A percentile compares a stretch with the other conserved stretches of the same genome.
phyloP scores from a whole-genome alignment of 2,329 filamentous ascomycete genomes.

The Penicillium brasilianum region DNA sequence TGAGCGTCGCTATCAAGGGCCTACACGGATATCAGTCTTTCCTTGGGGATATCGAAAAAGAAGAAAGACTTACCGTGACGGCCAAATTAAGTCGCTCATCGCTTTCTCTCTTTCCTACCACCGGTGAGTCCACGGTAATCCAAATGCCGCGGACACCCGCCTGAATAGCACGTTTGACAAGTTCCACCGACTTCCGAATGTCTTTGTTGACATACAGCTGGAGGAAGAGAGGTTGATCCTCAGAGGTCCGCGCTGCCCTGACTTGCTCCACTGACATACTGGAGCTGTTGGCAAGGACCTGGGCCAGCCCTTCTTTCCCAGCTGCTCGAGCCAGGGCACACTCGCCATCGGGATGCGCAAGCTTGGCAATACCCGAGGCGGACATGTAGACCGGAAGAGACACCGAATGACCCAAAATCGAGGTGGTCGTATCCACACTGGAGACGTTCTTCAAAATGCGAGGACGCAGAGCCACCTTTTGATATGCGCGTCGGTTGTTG shows the following conservation, averaged over 20 bases:
- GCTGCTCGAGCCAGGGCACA: conserved; percentile 49
- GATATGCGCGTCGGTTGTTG: conserved; percentile 50
- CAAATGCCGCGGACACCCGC: conserved; percentile 36
- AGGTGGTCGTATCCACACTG: conserved; percentile 42
- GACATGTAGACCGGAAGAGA: conserved; percentile 50
- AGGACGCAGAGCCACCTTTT: conserved; percentile 55
- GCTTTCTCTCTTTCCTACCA: conserved; percentile 14
- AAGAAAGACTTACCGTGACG: conserved; percentile 25
- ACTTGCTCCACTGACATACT: conserved; percentile 50
- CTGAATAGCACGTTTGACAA: conserved; percentile 34
- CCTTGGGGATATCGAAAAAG: no score
- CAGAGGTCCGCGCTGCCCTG: conserved; percentile 29
- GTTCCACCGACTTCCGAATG: conserved; percentile 30
- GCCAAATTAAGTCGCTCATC: conserved; percentile 30
- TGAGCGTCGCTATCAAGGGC: conserved; percentile 17
- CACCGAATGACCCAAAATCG: conserved; percentile 39
- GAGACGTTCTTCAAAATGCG: conserved; percentile 51
- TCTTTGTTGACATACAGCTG: conserved; percentile 49
- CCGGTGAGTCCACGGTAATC: conserved; percentile 11
- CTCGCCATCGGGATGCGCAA: conserved; percentile 52
- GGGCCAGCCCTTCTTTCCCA: conserved; percentile 42
- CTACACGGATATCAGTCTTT: neutral
- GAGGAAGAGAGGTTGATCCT: conserved; percentile 37
- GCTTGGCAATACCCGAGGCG: conserved; percentile 49
- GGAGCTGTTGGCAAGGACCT: conserved; percentile 46